Evolutionary conservation across 805 yeast genomes (phyloP).

Genomic region (Saccharomycopsis sp.): DNA sequence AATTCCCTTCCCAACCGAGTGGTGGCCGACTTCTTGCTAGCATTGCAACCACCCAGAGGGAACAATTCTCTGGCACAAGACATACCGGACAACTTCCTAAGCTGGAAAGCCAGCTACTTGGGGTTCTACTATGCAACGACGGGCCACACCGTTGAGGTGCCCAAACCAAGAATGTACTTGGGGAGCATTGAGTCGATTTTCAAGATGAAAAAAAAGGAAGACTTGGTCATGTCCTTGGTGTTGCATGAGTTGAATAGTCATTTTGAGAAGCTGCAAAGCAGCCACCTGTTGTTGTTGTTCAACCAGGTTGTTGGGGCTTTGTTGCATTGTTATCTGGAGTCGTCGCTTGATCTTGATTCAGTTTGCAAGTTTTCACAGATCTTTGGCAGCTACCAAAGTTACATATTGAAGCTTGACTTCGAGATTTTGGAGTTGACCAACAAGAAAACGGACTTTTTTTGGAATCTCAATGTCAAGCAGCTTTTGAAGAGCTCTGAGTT

Average conservation of each 20-base stretch:
- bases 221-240: constrained; percentile 9
- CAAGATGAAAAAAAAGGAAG: constrained; percentile 2
- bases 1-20: too few relatives aligned
- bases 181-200: constrained; percentile 8
- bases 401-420: too few relatives aligned
- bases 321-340: too few relatives aligned
- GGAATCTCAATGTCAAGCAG: too few relatives aligned
- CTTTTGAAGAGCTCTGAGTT: background rate
- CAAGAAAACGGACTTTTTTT: background rate
- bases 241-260: constrained; percentile 7
- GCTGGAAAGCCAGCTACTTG: constrained; percentile 29
- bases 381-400: too few relatives aligned
- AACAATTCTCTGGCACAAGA: too few relatives aligned
- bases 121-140: constrained; percentile 26
- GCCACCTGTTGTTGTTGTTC: too few relatives aligned
- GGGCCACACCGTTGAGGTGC: constrained; percentile 22
- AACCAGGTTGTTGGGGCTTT: too few relatives aligned
- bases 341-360: constrained; percentile 3
- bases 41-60: too few relatives aligned
- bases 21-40: too few relatives aligned
- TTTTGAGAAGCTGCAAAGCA: too few relatives aligned
- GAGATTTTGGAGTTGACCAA: background rate
- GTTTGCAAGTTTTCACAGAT: constrained; percentile 9
- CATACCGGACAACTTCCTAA: constrained; percentile 19
- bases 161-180: constrained; percentile 10